Evolutionary conservation across 2,329 filamentous ascomycete genomes (phyloP), one percentile per base, ranked within the genome.

Genomic region (Fusarium sp.): DNA sequence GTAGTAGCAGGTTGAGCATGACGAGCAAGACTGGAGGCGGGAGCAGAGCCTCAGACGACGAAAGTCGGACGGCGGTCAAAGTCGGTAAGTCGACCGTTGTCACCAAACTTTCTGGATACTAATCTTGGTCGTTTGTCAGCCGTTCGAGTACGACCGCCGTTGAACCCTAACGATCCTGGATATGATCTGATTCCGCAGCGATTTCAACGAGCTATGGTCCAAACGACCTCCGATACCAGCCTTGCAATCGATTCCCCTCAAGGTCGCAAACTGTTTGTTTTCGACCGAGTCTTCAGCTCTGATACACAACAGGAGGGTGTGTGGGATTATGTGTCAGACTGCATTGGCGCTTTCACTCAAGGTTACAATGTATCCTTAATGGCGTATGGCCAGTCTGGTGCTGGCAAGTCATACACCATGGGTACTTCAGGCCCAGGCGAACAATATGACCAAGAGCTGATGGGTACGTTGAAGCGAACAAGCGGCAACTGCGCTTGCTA

Each of bases 391-490:
- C 96, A 99, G 85, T 99, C 96, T 33, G 96, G 96, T 64, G 95
- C 96, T 16, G 96, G 96, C 77, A 99, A 99, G 85, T 98, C 96
- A 6, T 98, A 97, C 81, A 99, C 96, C 1, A 99, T 99, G 96
- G 96, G 96, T 64, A 99, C 96, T 0, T 95, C 96, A 2, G 95
- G 95, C 9, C 94, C 95, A 4, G 83, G 83, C 28, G 95, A 98
- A 78, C 93, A 97, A 79, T 87, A 86, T 32, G 88, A 96, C 77
- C 74, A 87, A 35, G 88, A 92, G 12, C 83, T 90, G 35, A 96
- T 96, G 93, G 95, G 94, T 96, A 88, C 82, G 92, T 84, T 12
- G 15, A 47, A 53, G 16, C 8, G 4, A 38, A n/a, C 12, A 30
- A n/a, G 19, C 21, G 18, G n/a, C 9, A 32, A n/a, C 13, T 33